A percentile compares a stretch with the other conserved stretches of the same genome.
These are phyloP conservation scores for Carpinus viminea DNA, from an alignment of 306 rosid genomes.

Conservation along the genomic window DNA sequence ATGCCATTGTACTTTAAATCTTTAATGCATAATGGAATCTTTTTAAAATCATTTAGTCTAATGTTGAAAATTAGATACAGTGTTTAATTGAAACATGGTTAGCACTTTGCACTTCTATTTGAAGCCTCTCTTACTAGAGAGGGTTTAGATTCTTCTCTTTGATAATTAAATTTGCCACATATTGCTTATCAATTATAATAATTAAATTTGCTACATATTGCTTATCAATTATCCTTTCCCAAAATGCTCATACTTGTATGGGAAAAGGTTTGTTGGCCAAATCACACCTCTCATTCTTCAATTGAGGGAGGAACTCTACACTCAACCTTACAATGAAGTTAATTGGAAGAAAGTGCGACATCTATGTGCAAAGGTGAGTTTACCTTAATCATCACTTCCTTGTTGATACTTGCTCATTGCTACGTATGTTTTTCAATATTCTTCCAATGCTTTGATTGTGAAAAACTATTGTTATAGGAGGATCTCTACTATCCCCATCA, in stretches of 20 bases:
- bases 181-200: neutral
- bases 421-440: neutral
- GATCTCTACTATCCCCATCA: constrained; percentile 65
- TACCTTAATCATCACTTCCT: no score
- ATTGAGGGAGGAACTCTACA: constrained; percentile 53
- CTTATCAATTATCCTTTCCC: no score
- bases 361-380: constrained; percentile 49
- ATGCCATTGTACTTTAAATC: neutral
- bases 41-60: neutral
- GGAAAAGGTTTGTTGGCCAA: constrained; percentile 62
- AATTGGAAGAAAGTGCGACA: constrained; percentile 63
- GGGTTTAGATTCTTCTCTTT: neutral
- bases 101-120: neutral
- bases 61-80: neutral
- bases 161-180: neutral
- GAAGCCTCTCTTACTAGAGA: neutral
- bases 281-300: constrained; percentile 71
- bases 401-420: no score
- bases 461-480: constrained; percentile 38
- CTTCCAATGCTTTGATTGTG: neutral
- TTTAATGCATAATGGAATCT: neutral
- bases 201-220: no score
- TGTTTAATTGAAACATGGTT: neutral
- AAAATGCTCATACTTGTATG: constrained; percentile 78
- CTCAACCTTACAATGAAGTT: constrained; percentile 48